Base-by-base conservation (phyloP, 305 asterid species). In the Euphrasia arctica region DNA sequence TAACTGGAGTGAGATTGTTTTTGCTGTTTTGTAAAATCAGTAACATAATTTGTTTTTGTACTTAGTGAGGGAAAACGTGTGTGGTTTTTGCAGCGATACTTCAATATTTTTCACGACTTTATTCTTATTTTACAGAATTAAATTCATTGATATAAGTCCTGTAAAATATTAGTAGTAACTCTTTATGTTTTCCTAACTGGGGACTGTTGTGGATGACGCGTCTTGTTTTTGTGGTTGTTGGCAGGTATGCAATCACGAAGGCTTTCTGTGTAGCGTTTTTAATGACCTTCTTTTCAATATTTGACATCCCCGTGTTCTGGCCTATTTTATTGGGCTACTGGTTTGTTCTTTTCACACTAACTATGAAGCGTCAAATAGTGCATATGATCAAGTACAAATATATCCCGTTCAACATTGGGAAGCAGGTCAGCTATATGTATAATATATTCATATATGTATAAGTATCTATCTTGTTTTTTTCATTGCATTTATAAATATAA, bases 231-330 rank as follows among this genome's bases (percentile, higher is more conserved):
- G 29, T 51, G 56, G 56, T 51, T 51, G 54, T 9, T 41, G 51
- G 7, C 56, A 51, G 56, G 56, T 51, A 51, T 51, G 56, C 56
- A 5, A 51, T 51, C 56, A 51, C 56, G 18, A 51, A 51, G 54
- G 54, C 54, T 48, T 48, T 48, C 54, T 48, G 54, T 48, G 54
- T 48, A 48, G 54, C 54, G 11, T 48, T 48, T 12, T n/a, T n/a
- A 5, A 48, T 48, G 54, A 48, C 54, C 54, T 48, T 48, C 54
- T 48, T 48, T 48, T 48, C 54, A n/a, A 48, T 48, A 22, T 48
- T 48, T 6, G 54, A 48, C 13, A n/a, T 48, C 56, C 56, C 56
- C 9, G 56, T 51, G 25, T 51, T 51, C 18, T 51, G 56, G 56
- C 56, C 56, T 5, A 51, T 51, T n/a, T 15, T 51, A 51, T 18